Percentiles rank a stretch among this genome's conserved stretches.
These are phyloP conservation scores for Spinellus fusiger DNA, from an alignment of 192 early-diverging fungal genomes.

Conservation along the genomic window DNA sequence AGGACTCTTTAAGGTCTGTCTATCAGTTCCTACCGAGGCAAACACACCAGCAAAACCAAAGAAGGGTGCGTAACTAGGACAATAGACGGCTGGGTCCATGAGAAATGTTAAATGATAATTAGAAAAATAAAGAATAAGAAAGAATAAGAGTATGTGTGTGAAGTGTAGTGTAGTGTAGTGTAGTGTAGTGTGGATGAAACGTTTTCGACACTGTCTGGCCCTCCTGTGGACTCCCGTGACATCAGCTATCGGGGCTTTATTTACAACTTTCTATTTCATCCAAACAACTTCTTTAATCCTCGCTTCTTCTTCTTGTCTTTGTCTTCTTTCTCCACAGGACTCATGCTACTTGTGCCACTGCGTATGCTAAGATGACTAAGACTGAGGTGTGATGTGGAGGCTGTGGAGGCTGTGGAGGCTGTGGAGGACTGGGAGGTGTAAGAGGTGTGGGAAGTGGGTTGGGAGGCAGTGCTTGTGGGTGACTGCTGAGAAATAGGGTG, in stretches of 20 bases:
- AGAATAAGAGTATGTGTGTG: no score
- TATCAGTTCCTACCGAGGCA: constrained; percentile 86
- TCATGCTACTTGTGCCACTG: background rate
- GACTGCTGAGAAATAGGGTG: constrained; percentile 8
- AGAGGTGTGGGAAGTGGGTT: background rate
- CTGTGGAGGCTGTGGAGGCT: background rate
- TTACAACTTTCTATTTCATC: constrained; percentile 8
- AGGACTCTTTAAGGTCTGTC: no score
- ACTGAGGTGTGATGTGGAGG: background rate
- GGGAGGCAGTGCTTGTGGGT: background rate
- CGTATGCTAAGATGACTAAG: background rate
- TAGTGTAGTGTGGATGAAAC: background rate
- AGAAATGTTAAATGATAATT: background rate
- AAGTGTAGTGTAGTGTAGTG: no score
- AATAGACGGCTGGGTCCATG: constrained; percentile 9
- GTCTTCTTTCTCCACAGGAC: constrained; percentile 1
- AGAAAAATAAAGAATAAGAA: background rate
- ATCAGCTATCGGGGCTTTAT: no score
- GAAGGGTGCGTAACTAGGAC: constrained; percentile 94
- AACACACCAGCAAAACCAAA: constrained; percentile 93
- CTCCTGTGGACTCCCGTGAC: background rate
- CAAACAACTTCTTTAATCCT: constrained; percentile 26
- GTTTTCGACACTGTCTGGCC: background rate
- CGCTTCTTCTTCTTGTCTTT: constrained; percentile 31
- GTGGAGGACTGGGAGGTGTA: background rate